Evolutionary conservation across 2,329 filamentous ascomycete species (phyloP), one percentile per base, ranked within the genome.

Genomic region (Claviceps sp.): DNA sequence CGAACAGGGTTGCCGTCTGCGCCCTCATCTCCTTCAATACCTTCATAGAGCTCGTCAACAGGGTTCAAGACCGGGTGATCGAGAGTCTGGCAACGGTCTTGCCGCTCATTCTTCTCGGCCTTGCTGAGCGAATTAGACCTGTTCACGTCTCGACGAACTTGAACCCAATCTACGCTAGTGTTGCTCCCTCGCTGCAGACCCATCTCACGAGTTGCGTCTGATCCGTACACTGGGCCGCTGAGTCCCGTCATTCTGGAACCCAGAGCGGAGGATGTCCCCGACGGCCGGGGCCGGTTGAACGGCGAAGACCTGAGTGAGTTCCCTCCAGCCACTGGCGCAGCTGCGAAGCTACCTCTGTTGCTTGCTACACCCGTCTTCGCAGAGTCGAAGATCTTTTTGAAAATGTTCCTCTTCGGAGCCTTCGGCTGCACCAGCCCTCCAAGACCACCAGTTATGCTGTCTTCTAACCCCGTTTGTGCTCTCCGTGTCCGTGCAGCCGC

Each of bases 111-210:
- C 20, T 84, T 79, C 70, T 98, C 93, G 57, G 91, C 93, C 55
- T 83, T 84, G 67, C 90, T 95, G 40, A 96, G 74, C 0, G 91
- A 93, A 63, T 95, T 97, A 3, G 91, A 95, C 38, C 93, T 81
- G 66, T 98, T 97, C 47, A 98, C 85, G 67, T 98, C 94, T 46
- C 93, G 82, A 38, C 93, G 85, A 22, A 97, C 89, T 65, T 97
- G 90, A n/a, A 98, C 89, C 90, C 93, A 98, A 65, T 97, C 91
- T 14, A 86, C 77, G 11, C 71, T 71, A 34, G 30, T 34, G 13
- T 24, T 26, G 20, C 71, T 59, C 40, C 72, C 77, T n/a, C 70
- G 59, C 38, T 71, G 76, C 6, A 85, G 67, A 2, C 85, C 88
- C 77, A 85, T 85, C 18, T 94, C 88, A 52, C 79, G 77, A 14